Evolutionary conservation across 441 rosid species (phyloP).

Genomic region (Codiaeum variegatum): DNA sequence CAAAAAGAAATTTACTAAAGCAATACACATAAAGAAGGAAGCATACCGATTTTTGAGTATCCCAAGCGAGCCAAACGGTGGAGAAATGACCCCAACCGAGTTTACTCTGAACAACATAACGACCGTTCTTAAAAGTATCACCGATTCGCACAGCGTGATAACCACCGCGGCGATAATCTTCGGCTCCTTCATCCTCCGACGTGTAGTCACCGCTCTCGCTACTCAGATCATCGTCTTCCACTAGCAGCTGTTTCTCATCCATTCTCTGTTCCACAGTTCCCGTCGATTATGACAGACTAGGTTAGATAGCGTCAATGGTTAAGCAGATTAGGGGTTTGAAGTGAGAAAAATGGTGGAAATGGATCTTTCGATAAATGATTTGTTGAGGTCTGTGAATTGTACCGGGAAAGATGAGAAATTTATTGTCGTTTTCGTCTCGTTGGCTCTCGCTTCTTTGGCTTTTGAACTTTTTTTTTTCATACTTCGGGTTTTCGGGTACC

Average conservation of each 20-base stretch:
- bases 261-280: constrained; percentile 1
- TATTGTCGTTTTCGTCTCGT: background rate
- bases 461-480: background rate
- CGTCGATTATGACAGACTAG: no score
- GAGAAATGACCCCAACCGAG: constrained; percentile 84
- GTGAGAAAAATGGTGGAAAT: background rate
- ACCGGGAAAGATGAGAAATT: constrained; percentile 15
- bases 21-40: background rate
- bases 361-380: background rate
- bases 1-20: background rate
- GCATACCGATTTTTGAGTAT: constrained; percentile 42
- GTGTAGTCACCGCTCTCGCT: constrained; percentile 52
- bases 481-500: background rate
- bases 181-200: constrained; percentile 71
- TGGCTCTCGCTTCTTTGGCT: background rate
- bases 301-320: no score
- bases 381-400: background rate
- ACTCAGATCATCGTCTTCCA: constrained; percentile 40
- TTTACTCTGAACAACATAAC: constrained; percentile 58
- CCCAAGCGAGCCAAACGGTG: constrained; percentile 80
- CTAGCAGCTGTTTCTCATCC: constrained; percentile 29
- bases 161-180: constrained; percentile 66
- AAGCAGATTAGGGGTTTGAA: constrained; percentile 1
- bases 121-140: constrained; percentile 59
- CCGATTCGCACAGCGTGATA: constrained; percentile 64